These are phyloP conservation scores for Candida stauntonica DNA, from an alignment of 805 yeast species.

Conservation along the genomic window DNA sequence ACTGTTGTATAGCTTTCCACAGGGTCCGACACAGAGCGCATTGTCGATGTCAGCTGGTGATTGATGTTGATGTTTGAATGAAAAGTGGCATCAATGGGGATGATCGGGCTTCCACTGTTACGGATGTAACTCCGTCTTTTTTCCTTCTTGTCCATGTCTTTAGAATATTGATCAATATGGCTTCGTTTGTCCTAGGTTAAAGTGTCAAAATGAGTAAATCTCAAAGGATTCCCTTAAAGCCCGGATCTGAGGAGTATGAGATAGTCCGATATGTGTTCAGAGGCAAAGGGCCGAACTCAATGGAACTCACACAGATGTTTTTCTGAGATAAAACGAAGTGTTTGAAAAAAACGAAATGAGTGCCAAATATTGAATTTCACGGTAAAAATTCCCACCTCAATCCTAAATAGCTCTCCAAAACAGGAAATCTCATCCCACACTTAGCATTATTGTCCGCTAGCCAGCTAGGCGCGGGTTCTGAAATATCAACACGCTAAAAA, in stretches of 20 bases:
- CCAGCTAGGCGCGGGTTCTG: neutral
- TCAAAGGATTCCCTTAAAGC: neutral
- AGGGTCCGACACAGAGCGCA: conserved; percentile 16
- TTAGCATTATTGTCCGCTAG: too few relatives aligned
- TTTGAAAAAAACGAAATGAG: too few relatives aligned
- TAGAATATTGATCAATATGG: too few relatives aligned
- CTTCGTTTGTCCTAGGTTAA: too few relatives aligned
- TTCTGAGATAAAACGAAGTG: too few relatives aligned
- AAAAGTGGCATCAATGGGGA: conserved; percentile 25
- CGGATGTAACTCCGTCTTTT: conserved; percentile 25
- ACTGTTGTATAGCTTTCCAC: conserved; percentile 14
- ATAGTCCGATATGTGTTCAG: neutral
- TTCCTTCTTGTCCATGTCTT: conserved; percentile 12
- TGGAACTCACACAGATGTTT: too few relatives aligned
- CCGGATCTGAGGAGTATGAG: neutral
- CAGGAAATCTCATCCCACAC: neutral
- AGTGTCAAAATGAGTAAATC: too few relatives aligned
- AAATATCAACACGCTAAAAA: neutral
- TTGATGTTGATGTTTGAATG: conserved; percentile 22
- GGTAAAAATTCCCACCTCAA: too few relatives aligned
- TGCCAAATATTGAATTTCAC: too few relatives aligned
- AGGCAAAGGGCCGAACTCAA: too few relatives aligned
- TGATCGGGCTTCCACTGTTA: conserved; percentile 25
- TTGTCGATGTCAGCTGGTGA: conserved; percentile 15
- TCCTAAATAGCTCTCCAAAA: neutral